phyloP scores from a whole-genome alignment of 2,329 filamentous ascomycete genomes.

The Monosporascus ibericus region DNA sequence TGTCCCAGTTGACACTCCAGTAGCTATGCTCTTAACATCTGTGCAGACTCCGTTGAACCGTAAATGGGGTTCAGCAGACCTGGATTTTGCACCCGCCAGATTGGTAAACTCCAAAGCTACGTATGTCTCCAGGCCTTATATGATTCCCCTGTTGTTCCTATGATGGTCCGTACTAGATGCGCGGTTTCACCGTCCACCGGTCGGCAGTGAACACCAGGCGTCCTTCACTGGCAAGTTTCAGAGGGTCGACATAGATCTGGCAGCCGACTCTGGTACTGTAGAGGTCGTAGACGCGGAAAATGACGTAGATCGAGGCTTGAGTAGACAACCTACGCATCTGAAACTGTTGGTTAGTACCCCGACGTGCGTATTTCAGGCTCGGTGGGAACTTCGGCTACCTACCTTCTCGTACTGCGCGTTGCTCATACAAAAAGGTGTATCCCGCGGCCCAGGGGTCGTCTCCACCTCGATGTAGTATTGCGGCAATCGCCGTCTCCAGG shows the following conservation, averaged over 20 bases:
- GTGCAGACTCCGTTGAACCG: too few species aligned
- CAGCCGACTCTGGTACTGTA: conserved; percentile 8
- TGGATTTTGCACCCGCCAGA: too few species aligned
- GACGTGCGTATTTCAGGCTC: not conserved
- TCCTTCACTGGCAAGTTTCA: not conserved
- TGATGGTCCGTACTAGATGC: too few species aligned
- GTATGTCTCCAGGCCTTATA: too few species aligned
- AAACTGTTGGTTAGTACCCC: not conserved
- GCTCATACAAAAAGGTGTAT: conserved; percentile 41
- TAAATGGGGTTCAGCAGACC: too few species aligned
- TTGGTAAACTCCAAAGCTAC: too few species aligned
- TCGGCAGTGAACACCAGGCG: conserved; percentile 5
- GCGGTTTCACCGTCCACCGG: conserved; percentile 6
- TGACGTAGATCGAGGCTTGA: conserved; percentile 9
- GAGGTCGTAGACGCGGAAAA: conserved; percentile 15
- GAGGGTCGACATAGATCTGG: conserved; percentile 12
- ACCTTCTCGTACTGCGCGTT: conserved; percentile 36
- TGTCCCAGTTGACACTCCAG: too few species aligned
- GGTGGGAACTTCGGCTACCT: conserved; percentile 12
- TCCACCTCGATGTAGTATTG: conserved; percentile 48
- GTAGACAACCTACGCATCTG: not conserved
- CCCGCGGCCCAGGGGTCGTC: conserved; percentile 32
- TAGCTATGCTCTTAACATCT: too few species aligned
- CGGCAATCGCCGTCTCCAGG: conserved; percentile 24
- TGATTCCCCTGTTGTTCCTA: too few species aligned